These are phyloP conservation scores for Diplodia seriata DNA, from an alignment of 2,329 filamentous ascomycete species.

Conservation along the genomic window DNA sequence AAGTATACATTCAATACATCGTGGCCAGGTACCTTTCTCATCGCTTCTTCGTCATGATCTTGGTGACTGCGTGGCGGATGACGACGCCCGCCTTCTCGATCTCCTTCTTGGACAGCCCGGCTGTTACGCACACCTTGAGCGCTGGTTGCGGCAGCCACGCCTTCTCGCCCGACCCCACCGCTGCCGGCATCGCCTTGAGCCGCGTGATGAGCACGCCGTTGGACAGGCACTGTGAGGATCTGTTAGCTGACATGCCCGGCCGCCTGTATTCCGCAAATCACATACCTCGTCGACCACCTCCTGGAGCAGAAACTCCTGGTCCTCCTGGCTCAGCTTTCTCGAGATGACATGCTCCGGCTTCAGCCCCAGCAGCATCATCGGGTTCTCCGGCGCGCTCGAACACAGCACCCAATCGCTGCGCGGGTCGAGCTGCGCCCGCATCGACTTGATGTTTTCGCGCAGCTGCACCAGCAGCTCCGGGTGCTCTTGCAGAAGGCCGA, in stretches of 20 bases:
- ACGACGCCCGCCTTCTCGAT: slow-evolving; percentile 89
- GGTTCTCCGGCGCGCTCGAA: slow-evolving; percentile 83
- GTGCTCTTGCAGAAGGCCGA: slow-evolving; percentile 83
- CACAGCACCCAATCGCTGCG: slow-evolving; percentile 91
- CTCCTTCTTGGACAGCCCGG: slow-evolving; percentile 88
- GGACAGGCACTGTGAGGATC: slow-evolving; percentile 67
- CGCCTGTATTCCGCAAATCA: slow-evolving; percentile 33
- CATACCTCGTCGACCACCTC: slow-evolving; percentile 96
- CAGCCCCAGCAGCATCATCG: slow-evolving; percentile 80
- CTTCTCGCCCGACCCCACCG: slow-evolving; percentile 68
- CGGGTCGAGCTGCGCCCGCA: slow-evolving; percentile 87
- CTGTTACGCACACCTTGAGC: slow-evolving; percentile 89
- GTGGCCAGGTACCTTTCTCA: neutral
- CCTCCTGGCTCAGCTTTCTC: slow-evolving; percentile 70
- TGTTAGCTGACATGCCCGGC: slow-evolving; percentile 34
- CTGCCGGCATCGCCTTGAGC: slow-evolving; percentile 74
- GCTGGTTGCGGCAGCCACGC: slow-evolving; percentile 75
- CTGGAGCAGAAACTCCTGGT: slow-evolving; percentile 84
- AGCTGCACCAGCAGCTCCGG: slow-evolving; percentile 81
- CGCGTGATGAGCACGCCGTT: slow-evolving; percentile 91
- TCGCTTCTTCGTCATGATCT: slow-evolving; percentile 69
- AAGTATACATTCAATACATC: slow-evolving; percentile 17
- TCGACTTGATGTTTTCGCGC: slow-evolving; percentile 83
- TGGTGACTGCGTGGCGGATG: slow-evolving; percentile 92
- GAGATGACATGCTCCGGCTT: slow-evolving; percentile 81